Base-by-base conservation (phyloP, 176 grass and related monocot genomes). In the Musa acuminata region DNA sequence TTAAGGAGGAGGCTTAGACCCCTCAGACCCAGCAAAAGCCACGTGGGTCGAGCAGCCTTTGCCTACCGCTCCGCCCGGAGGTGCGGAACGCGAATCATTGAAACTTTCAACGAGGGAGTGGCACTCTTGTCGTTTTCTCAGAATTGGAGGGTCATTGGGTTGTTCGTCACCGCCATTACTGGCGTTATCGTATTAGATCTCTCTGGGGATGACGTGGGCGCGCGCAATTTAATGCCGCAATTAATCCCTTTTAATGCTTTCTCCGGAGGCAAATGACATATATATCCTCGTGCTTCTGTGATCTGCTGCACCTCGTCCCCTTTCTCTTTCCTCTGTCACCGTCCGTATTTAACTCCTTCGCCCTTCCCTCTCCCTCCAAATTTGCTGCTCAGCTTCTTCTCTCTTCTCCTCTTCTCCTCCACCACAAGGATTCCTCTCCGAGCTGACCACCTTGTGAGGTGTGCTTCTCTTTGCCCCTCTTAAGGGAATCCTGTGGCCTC, bases 331-430 rank as follows among this genome's bases (percentile, higher is more conserved):
- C 20, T 24, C 21, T 16, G 16, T 9, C 5, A 54, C 71, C 54
- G 10, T 16, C 54, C 1, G 10, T 73, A 73, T 73, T 73, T 73
- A 74, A 53, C 51, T 8, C 13, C 51, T 1, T 13, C 20, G 55
- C 21, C 49, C 52, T 74, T 74, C 72, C 52, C 72, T 35, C 52
- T 74, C 72, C 23, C 72, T 74, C 72, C 52, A 35, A 54, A 27
- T 74, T 74, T 19, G 67, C 48, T n/a, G 43, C 35, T 8, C n/a
- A 11, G 9, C 21, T 10, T 4, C 19, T 19, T 2, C 1, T 8
- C 24, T 24, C 24, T 24, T 24, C 20, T 9, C 20, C 21, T 23
- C 21, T 35, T 51, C 67, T 20, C 50, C 27, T 35, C 29, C 29
- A 5, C 29, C 29, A 35, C 29, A 5, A 35, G 26, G 43, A 9